Conservation (phyloP, 2,329 filamentous ascomycete genomes). For the Trichoderma brevicompactum region DNA sequence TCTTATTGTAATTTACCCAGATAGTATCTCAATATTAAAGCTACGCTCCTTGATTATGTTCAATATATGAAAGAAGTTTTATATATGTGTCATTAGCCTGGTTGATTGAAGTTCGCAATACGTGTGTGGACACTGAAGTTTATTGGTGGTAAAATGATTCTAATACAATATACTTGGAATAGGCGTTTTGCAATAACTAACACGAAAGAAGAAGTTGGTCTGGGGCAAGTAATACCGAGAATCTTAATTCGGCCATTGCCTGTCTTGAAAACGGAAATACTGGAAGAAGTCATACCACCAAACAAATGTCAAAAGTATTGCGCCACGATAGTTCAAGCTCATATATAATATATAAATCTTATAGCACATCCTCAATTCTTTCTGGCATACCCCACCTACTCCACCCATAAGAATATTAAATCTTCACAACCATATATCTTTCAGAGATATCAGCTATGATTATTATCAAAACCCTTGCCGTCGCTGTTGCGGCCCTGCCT, state of each 20-base stretch:
- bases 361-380: not conserved
- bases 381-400: not conserved
- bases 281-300: not conserved
- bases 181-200: not conserved
- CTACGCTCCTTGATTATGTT: not conserved
- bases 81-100: not conserved
- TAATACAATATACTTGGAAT: not conserved
- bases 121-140: not conserved
- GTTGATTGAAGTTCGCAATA: no score
- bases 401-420: no score
- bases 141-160: slow-evolving; percentile 1
- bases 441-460: not conserved
- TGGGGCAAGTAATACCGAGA: not conserved
- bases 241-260: not conserved
- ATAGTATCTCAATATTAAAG: no score
- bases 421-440: not conserved
- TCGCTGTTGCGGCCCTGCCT: slow-evolving; percentile 2
- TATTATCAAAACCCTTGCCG: not conserved
- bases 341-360: not conserved
- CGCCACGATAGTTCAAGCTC: not conserved
- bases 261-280: not conserved
- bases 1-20: no score
- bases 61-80: not conserved
- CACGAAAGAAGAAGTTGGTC: not conserved
- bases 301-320: not conserved